Base-by-base conservation (phyloP, 306 rosid genomes). In the Dicorynia guianensis region DNA sequence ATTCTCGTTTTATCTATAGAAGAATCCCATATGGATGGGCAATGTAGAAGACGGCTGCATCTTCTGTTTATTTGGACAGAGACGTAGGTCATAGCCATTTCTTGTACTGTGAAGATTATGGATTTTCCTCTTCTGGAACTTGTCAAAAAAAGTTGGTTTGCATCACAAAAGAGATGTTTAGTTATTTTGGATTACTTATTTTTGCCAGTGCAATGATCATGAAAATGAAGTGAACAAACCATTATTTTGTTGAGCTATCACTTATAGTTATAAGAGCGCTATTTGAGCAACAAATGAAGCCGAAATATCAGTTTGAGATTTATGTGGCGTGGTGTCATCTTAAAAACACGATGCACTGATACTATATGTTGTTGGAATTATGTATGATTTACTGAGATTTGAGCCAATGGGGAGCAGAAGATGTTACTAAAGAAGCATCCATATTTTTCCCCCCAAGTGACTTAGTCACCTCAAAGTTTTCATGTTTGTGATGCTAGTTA, bases 141-240 rank as follows among this genome's bases (percentile, higher is more conserved):
- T 81, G 67, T 59, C 79, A 80, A 66, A 59, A 81, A 81, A 81
- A 81, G 92, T 80, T 81, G 78, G 89, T 78, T 82, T 75, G 19
- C 43, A 62, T 69, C 67, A 8, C 77, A 53, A 63, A 58, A 74
- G 82, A 71, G 83, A 39, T 81, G 59, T 73, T 8, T 68, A 72
- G 69, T 79, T 74, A 30, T 72, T 64, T 59, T 71, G 78, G 85
- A 70, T 58, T 48, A 47, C 70, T 65, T 75, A 72, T 50, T 78
- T 75, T 55, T 80, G 77, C 69, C 65, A 34, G 80, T 72, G 55
- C 73, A 48, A 30, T 75, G 67, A 76, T 74, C 71, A 20, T 77
- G 65, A 70, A 61, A 61, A 55, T 25, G 81, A 75, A 69, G 85
- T 76, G 85, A 65, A 63, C 72, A 58, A 78, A 59, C 76, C 75